Base-by-base conservation (phyloP, 2,329 filamentous ascomycete species). In the Fusarium verrucosum region DNA sequence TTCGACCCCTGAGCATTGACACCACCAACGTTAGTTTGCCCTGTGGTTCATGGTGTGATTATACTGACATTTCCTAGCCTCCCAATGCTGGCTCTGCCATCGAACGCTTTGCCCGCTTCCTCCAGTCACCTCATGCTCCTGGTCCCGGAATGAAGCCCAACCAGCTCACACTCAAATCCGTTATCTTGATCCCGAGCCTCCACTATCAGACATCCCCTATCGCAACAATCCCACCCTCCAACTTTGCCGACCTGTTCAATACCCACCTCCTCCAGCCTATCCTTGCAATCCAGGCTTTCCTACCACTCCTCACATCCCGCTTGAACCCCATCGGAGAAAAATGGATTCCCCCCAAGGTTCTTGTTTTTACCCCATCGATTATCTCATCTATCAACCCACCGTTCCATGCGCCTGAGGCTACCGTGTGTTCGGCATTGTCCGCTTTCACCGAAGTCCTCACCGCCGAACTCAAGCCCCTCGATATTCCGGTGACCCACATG, bases 181-280 rank as follows among this genome's bases (percentile, higher is more conserved):
- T 98, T 50, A 86, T 99, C 50, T 81, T 98, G 64, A 90, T 97
- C 22, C 94, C 94, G 4, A 91, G 89, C 22, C 82, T 90, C 22
- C 88, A 90, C 72, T 96, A 94, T 76, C 90, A 92, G 49, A 89
- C 90, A 23, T 92, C 91, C 5, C 91, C 92, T 19, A 90, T 98
- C 62, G 92, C 93, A 62, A 94, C 92, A 5, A 89, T 97, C 58
- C 88, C 92, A 8, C 89, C 92, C 1, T 91, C 92, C 26, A 89
- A 87, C 70, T 95, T 96, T 81, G 92, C 92, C 65, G 92, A 97
- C 73, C 89, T 93, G 30, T 88, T 98, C 76, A 97, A 97, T 77
- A 94, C 92, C 16, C 94, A 96, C 72, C 85, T 99, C 13, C 85
- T 98, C 51, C 91, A 93, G 55, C 94, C 94, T 2, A 92, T 98